These are phyloP conservation scores for Penicillium sp. DNA, from an alignment of 2,329 filamentous ascomycete genomes.

Conservation along the genomic window DNA sequence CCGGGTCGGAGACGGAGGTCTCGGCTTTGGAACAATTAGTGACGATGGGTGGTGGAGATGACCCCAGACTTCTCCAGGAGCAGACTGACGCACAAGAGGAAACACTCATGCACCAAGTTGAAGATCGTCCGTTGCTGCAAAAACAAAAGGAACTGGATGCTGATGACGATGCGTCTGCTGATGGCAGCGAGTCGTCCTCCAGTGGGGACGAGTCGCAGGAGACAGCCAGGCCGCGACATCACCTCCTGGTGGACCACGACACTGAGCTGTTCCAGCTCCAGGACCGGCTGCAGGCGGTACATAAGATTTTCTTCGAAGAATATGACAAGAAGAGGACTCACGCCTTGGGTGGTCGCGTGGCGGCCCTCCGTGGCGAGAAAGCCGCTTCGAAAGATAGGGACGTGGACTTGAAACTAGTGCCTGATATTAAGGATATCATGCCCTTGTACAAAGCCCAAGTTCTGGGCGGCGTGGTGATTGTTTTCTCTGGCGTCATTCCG, in stretches of 20 bases:
- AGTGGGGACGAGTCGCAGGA: conserved; percentile 46
- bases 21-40: conserved; percentile 73
- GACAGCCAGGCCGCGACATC: conserved; percentile 59
- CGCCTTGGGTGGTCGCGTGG: conserved; percentile 49
- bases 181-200: conserved; percentile 50
- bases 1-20: conserved; percentile 37
- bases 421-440: conserved; percentile 85
- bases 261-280: conserved; percentile 77
- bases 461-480: conserved; percentile 73
- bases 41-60: conserved; percentile 72
- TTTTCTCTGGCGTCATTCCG: conserved; percentile 88
- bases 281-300: conserved; percentile 72
- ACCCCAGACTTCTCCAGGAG: conserved; percentile 67
- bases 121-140: conserved; percentile 83
- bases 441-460: conserved; percentile 76
- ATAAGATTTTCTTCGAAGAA: conserved; percentile 77
- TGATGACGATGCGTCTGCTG: conserved; percentile 66
- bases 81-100: conserved; percentile 87
- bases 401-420: conserved; percentile 64
- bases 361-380: conserved; percentile 54
- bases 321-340: conserved; percentile 63
- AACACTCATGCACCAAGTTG: conserved; percentile 82
- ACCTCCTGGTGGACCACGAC: conserved; percentile 85
- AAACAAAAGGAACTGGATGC: conserved; percentile 90
- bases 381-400: conserved; percentile 43